Conservation (phyloP, 345 rosid species). For the Eutrema heterophyllum region DNA sequence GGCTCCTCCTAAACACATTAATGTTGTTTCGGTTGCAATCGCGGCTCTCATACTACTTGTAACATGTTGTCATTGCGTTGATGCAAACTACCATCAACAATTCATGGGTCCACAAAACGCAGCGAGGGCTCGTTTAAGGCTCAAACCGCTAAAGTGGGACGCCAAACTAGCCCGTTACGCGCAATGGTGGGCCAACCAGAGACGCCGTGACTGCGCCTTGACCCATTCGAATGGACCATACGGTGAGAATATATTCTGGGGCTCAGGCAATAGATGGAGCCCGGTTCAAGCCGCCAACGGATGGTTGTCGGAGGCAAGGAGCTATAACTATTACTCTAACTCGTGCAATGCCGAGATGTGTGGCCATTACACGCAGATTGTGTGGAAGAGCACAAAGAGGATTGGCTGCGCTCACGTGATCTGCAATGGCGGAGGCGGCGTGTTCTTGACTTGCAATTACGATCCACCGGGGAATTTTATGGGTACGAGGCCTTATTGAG, state of each 20-base stretch:
- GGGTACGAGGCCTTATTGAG: conserved; percentile 73
- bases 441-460: conserved; percentile 73
- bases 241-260: conserved; percentile 97
- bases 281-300: conserved; percentile 60
- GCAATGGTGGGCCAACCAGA: conserved; percentile 48
- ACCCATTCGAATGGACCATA: conserved; percentile 78
- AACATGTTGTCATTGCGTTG: conserved; percentile 7
- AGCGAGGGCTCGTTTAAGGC: conserved; percentile 44
- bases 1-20: conserved; percentile 16
- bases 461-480: conserved; percentile 88
- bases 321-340: conserved; percentile 53
- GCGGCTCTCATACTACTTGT: conserved; percentile 16
- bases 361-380: conserved; percentile 89
- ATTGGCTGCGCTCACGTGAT: conserved; percentile 70
- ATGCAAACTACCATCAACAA: conserved; percentile 30
- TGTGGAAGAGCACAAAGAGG: conserved; percentile 54
- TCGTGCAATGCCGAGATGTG: conserved; percentile 51
- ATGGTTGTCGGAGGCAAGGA: conserved; percentile 62
- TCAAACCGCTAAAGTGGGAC: conserved; percentile 61
- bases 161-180: conserved; percentile 49
- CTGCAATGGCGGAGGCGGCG: conserved; percentile 46
- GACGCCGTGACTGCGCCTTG: conserved; percentile 63
- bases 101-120: conserved; percentile 72
- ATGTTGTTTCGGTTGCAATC: conserved; percentile 11
- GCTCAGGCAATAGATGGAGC: conserved; percentile 71